Conservation (phyloP, 1,284 basidiomycete genomes). For the Ceratobasidium sp. region DNA sequence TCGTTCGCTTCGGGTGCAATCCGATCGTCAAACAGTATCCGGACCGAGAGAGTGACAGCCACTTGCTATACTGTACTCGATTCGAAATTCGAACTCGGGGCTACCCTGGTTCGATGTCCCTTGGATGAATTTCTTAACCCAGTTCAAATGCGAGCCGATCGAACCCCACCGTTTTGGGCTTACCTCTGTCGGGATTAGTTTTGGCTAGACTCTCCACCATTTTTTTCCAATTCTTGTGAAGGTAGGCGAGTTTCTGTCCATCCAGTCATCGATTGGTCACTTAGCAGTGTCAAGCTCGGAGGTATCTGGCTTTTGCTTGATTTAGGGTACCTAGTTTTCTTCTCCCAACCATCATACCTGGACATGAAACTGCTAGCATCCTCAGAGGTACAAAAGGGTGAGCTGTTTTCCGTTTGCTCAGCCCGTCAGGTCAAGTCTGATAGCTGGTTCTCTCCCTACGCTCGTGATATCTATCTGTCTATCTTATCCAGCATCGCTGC, state of each 20-base stretch:
- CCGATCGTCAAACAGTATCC: neutral
- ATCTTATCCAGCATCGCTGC: slow-evolving; percentile 18
- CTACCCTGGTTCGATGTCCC: neutral
- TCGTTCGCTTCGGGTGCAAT: slow-evolving; percentile 7
- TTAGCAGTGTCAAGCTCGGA: slow-evolving; percentile 1
- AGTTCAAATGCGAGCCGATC: slow-evolving; percentile 13
- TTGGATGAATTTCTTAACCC: slow-evolving; percentile 2
- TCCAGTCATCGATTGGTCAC: neutral
- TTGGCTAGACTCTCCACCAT: neutral
- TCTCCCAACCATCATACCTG: neutral
- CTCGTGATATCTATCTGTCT: neutral
- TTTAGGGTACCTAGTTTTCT: neutral
- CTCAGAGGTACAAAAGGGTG: slow-evolving; percentile 27
- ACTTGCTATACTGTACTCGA: no score
- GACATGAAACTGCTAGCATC: slow-evolving; percentile 11
- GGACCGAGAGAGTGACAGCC: neutral
- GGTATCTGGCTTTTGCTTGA: slow-evolving; percentile 1
- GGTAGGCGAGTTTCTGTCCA: slow-evolving; percentile 3
- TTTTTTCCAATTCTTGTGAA: slow-evolving; percentile 18
- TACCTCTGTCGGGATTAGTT: neutral
- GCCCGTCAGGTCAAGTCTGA: slow-evolving; percentile 2
- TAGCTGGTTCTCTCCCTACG: slow-evolving; percentile 4
- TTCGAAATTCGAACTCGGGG: neutral
- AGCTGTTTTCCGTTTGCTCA: neutral
- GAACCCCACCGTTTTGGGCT: neutral